These are phyloP conservation scores for Nemophila menziesii DNA, from an alignment of 257 asterid species.

Conservation along the genomic window DNA sequence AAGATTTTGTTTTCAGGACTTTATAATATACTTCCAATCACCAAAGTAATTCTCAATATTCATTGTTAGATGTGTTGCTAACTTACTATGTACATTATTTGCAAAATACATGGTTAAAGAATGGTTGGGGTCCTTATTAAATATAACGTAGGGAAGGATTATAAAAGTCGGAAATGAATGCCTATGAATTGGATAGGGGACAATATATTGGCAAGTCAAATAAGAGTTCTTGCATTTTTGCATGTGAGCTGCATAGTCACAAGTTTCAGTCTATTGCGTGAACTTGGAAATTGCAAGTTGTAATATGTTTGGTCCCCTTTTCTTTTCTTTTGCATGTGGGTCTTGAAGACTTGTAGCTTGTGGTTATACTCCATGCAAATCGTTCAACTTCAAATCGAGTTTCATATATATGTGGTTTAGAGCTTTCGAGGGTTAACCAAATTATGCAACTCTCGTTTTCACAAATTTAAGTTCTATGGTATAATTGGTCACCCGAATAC, in stretches of 20 bases:
- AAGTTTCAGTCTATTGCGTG: neutral
- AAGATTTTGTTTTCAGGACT: no score
- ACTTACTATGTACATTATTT: no score
- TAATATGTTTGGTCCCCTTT: neutral
- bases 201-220: neutral
- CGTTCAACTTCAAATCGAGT: no score
- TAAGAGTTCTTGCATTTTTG: neutral
- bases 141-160: neutral
- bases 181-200: neutral
- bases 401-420: no score
- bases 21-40: no score
- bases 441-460: no score
- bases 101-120: neutral
- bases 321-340: neutral
- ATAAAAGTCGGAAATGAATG: neutral
- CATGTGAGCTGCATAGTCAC: neutral
- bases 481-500: no score
- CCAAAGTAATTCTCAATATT: no score
- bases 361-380: neutral
- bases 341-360: neutral
- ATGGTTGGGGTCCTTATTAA: neutral
- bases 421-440: no score
- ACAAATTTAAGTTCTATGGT: no score
- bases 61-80: no score
- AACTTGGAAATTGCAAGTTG: neutral